phyloP scores from a whole-genome alignment of 371 early-diverging fungal species.

The Syncephalastrum contaminatum region DNA sequence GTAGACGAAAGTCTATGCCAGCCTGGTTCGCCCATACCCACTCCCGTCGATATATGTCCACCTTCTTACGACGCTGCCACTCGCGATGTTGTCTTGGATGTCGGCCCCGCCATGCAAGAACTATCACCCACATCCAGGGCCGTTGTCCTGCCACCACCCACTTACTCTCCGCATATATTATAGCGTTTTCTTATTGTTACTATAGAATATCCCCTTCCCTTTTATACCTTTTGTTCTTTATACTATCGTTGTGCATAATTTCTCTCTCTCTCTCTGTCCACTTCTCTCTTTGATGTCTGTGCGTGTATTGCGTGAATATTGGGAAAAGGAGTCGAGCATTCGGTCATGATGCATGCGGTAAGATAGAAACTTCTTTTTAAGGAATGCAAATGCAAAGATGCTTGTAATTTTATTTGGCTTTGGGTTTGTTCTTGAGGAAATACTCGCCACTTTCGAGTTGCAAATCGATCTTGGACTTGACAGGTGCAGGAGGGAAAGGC shows the following conservation, averaged over 20 bases:
- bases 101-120: constrained; percentile 22
- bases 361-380: too few relatives aligned
- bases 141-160: constrained; percentile 1
- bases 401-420: constrained; percentile 1
- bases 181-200: too few relatives aligned
- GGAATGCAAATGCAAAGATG: too few relatives aligned
- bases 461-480: constrained; percentile 88
- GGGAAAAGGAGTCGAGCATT: too few relatives aligned
- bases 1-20: constrained; percentile 8
- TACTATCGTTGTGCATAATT: too few relatives aligned
- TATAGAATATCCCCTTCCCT: too few relatives aligned
- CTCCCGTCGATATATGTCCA: constrained; percentile 10
- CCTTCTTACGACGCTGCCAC: constrained; percentile 31
- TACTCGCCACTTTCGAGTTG: constrained; percentile 96
- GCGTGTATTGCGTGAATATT: too few relatives aligned
- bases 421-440: constrained; percentile 60
- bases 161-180: neutral
- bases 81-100: constrained; percentile 33
- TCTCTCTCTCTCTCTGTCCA: too few relatives aligned
- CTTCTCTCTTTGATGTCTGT: too few relatives aligned
- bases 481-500: constrained; percentile 52
- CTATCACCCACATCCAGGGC: too few relatives aligned
- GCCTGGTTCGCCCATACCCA: constrained; percentile 16
- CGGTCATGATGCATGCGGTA: too few relatives aligned
- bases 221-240: too few relatives aligned